These are phyloP conservation scores for Stropharia rugosoannulata DNA, from an alignment of 768 basidiomycete genomes.

Conservation along the genomic window DNA sequence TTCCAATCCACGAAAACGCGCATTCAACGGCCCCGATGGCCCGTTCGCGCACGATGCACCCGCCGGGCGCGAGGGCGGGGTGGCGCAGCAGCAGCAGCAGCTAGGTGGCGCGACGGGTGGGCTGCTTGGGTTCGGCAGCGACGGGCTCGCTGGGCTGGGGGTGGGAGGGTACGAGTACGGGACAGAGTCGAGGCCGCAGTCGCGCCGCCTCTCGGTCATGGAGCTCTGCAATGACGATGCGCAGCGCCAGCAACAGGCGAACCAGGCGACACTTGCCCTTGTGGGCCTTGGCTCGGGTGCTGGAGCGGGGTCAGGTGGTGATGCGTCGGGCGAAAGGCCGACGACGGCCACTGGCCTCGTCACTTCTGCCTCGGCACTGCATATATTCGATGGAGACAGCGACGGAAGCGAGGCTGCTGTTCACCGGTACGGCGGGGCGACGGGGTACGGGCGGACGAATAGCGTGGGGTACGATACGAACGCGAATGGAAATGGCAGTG, in stretches of 20 bases:
- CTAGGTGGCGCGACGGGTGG: not conserved
- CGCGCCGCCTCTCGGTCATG: conserved; percentile 81
- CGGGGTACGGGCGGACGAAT: no score
- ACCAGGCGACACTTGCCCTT: conserved; percentile 22
- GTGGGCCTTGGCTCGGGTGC: not conserved
- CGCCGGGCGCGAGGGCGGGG: conserved; percentile 8
- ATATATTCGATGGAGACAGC: conserved; percentile 45
- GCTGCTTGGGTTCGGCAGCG: not conserved
- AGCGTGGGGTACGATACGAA: not conserved
- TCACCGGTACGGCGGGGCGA: conserved; percentile 2
- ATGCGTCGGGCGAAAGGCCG: conserved; percentile 27
- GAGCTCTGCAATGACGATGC: conserved; percentile 78
- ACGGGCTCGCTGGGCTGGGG: not conserved
- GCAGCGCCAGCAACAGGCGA: conserved; percentile 28
- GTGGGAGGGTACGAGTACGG: conserved; percentile 61
- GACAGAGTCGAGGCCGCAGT: conserved; percentile 73
- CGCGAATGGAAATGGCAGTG: not conserved
- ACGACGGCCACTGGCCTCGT: conserved; percentile 42
- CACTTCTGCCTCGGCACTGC: conserved; percentile 46
- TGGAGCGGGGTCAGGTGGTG: conserved; percentile 1
- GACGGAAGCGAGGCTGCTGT: conserved; percentile 3
- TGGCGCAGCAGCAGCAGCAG: not conserved
- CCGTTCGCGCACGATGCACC: conserved; percentile 29
- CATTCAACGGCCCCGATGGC: conserved; percentile 58
- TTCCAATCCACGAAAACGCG: conserved; percentile 59